phyloP scores from a whole-genome alignment of 345 rosid species.

The Eucalyptus regnans region DNA sequence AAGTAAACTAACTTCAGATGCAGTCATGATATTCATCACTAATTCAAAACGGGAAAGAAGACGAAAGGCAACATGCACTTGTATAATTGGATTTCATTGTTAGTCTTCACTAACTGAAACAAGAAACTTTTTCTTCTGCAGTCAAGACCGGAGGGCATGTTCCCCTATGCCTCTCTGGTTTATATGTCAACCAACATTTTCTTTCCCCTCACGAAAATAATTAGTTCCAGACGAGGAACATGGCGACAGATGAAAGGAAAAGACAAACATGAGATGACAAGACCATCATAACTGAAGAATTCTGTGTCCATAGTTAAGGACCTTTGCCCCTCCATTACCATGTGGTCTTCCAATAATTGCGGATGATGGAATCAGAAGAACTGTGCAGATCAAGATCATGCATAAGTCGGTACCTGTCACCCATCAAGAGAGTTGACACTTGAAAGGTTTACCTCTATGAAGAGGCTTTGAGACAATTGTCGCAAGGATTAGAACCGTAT shows the following conservation, averaged over 20 bases:
- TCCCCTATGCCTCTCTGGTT: not conserved
- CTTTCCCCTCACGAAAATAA: not conserved
- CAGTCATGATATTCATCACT: not conserved
- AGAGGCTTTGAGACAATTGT: slow-evolving; percentile 56
- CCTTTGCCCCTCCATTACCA: not conserved
- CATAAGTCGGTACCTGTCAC: not conserved
- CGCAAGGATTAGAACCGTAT: slow-evolving; percentile 62
- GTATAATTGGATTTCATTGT: not conserved
- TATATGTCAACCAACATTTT: not conserved
- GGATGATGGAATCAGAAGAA: not conserved
- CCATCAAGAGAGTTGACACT: not conserved
- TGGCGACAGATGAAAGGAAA: not conserved
- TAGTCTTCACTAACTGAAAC: not conserved
- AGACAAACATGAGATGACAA: not conserved
- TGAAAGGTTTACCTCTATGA: not conserved
- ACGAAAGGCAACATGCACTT: not conserved
- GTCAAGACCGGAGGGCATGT: not conserved
- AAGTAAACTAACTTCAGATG: not conserved
- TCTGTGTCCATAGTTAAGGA: not conserved
- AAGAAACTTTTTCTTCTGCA: not conserved
- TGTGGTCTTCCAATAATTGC: not conserved
- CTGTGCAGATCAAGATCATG: not conserved
- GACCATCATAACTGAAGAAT: not conserved
- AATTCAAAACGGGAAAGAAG: not conserved
- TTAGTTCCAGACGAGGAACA: not conserved